Evolutionary conservation across 441 rosid species (phyloP).

Genomic region (Adansonia madagascariensis): DNA sequence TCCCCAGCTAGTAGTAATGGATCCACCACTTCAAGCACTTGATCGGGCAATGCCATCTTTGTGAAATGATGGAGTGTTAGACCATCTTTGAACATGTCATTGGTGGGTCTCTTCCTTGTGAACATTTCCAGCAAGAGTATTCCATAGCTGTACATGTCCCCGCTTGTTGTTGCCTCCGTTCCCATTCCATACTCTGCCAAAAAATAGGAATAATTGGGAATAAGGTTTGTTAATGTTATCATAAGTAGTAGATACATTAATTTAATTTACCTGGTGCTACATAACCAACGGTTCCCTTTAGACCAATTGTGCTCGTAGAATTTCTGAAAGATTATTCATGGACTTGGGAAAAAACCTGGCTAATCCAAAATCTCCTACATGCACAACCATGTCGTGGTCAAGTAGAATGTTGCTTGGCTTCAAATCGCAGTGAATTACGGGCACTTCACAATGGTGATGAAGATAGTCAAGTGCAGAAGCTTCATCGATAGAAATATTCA

Average conservation of each 20-base stretch:
- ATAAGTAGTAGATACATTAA: constrained; percentile 1
- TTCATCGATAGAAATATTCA: background rate
- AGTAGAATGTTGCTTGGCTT: constrained; percentile 8
- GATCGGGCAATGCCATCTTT: constrained; percentile 20
- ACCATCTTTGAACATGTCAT: constrained; percentile 29
- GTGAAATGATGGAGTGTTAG: constrained; percentile 22
- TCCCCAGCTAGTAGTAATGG: background rate
- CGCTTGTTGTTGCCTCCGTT: constrained; percentile 3
- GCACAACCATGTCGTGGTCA: background rate
- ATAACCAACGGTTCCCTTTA: constrained; percentile 31
- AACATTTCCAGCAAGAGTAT: constrained; percentile 22
- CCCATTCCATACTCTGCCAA: constrained; percentile 26
- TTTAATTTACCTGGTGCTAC: background rate
- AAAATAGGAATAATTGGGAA: background rate
- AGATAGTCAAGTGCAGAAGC: background rate
- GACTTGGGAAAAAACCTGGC: constrained; percentile 12
- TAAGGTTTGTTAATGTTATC: background rate
- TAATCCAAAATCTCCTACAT: constrained; percentile 31
- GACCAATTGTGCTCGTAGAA: background rate
- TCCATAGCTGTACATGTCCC: constrained; percentile 25
- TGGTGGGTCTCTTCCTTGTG: constrained; percentile 26
- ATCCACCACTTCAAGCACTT: constrained; percentile 16
- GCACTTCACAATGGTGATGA: background rate
- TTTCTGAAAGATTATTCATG: background rate
- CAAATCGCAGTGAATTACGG: background rate